Evolutionary conservation across 108 stramenopile species (phyloP).

Genomic region (Nitzschia putrida): DNA sequence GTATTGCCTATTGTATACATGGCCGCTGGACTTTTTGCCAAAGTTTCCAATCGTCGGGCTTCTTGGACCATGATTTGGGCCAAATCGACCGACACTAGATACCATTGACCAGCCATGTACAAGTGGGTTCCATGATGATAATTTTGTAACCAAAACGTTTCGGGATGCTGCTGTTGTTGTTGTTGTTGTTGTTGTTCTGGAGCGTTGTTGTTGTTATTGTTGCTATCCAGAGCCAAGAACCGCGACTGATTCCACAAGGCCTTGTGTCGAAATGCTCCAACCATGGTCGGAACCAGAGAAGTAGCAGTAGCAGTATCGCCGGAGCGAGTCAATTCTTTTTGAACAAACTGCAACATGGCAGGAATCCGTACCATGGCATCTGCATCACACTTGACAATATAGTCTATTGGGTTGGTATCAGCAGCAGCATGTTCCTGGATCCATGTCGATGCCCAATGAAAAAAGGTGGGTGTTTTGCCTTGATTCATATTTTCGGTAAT

Average conservation of each 20-base stretch:
- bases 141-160: slow-evolving; percentile 32
- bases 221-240: not conserved
- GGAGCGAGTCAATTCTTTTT: slow-evolving; percentile 32
- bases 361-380: slow-evolving; percentile 44
- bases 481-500: slow-evolving; percentile 56
- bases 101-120: slow-evolving; percentile 53
- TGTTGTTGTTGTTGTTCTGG: not conserved
- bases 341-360: slow-evolving; percentile 40
- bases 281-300: slow-evolving; percentile 30
- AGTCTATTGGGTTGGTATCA: slow-evolving; percentile 9
- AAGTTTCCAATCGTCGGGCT: slow-evolving; percentile 6
- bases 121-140: slow-evolving; percentile 44
- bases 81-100: slow-evolving; percentile 43
- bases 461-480: slow-evolving; percentile 51
- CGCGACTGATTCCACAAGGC: slow-evolving; percentile 29
- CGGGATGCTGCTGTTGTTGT: slow-evolving; percentile 2
- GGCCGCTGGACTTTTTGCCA: not conserved
- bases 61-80: slow-evolving; percentile 35
- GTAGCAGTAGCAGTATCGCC: not conserved
- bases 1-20: not conserved
- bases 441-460: slow-evolving; percentile 31
- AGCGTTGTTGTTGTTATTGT: not conserved
- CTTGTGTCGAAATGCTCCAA: slow-evolving; percentile 50
- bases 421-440: not conserved
- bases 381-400: slow-evolving; percentile 46